These are phyloP conservation scores for Mycena crocata DNA, from an alignment of 768 basidiomycete species.

Conservation along the genomic window DNA sequence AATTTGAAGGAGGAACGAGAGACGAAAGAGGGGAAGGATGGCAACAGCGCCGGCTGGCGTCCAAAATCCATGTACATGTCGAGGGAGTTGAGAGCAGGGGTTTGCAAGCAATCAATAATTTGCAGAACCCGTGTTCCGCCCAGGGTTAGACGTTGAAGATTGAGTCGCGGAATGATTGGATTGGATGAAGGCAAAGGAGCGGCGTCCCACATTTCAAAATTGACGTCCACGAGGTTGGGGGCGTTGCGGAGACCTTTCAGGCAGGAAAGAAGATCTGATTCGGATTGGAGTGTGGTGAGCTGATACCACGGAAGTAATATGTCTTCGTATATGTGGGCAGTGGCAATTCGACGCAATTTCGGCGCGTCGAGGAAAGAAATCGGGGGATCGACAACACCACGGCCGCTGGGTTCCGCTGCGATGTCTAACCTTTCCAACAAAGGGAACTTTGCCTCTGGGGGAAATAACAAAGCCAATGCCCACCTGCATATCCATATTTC, in stretches of 20 bases:
- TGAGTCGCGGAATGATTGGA: background rate
- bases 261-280: background rate
- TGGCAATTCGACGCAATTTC: background rate
- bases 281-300: background rate
- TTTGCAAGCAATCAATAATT: background rate
- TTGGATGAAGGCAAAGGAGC: background rate
- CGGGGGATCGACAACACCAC: background rate
- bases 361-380: slow-evolving; percentile 7
- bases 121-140: background rate
- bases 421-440: background rate
- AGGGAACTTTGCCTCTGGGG: background rate
- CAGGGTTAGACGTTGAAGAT: background rate
- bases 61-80: too few relatives aligned
- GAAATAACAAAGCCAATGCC: background rate
- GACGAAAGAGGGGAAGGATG: too few relatives aligned
- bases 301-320: background rate
- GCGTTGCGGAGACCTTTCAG: background rate
- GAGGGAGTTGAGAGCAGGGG: slow-evolving; percentile 13
- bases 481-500: background rate
- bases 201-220: background rate
- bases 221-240: background rate
- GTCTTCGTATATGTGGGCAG: background rate
- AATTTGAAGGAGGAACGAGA: too few relatives aligned
- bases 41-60: too few relatives aligned
- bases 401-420: too few relatives aligned